Base-by-base conservation (phyloP, 2,329 filamentous ascomycete species). In the Didymella glomerata region DNA sequence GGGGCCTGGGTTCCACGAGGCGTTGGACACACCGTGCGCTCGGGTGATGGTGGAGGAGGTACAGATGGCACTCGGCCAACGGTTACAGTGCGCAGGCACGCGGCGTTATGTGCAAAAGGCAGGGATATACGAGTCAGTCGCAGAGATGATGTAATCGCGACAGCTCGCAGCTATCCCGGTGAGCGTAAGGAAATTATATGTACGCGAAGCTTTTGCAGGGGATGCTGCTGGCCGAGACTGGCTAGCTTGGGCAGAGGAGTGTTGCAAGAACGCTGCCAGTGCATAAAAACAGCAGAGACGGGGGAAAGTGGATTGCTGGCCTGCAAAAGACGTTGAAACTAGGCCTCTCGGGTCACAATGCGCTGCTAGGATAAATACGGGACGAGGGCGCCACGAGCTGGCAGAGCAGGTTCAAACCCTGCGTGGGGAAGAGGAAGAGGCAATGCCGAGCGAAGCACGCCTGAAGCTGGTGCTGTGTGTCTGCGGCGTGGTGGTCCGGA, bases 1-100 rank as follows among this genome's bases (percentile, higher is more conserved):
- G 65, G 65, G 59, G 60, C 58, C 64, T n/a, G 53, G 44, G 70
- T 69, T 67, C 48, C 68, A 70, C 66, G 50, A 53, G 60, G 57
- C 54, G 64, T 57, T 66, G 60, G 62, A 57, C 40, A 59, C 56
- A 65, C 54, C 48, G 62, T 57, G 40, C 57, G 65, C 62, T 48
- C 46, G 54, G 60, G 53, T 60, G 34, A 62, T 64, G 66, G 64
- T 67, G 65, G 62, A 48, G 54, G 60, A 48, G 60, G 60, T 55
- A 66, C 64, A 60, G 60, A 54, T 60, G 60, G 50, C 48, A 60
- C 57, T 60, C 41, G 47, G 57, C 47, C 50, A 41, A 61, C 46
- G 57, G 55, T 50, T 62, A 34, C 58, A 57, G 46, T 46, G 56
- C 36, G 60, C 51, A 57, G 53, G 54, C 54, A 54, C 40, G 51